Conservation (phyloP, 2,329 filamentous ascomycete species). For the Elsinoe necatrix region DNA sequence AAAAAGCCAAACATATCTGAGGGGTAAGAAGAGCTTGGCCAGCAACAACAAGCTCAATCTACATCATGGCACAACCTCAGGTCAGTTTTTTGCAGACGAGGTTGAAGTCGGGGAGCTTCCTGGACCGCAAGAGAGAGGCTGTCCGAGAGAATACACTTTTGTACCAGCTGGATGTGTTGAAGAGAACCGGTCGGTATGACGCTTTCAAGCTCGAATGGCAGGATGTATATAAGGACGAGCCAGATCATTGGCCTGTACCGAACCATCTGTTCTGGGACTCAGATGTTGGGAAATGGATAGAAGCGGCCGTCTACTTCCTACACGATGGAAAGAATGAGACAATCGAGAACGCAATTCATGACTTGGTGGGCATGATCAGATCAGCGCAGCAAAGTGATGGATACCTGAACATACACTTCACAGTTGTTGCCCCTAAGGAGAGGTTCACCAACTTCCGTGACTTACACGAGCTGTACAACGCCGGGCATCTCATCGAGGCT, state of each 20-base stretch:
- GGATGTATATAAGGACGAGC: constrained; percentile 43
- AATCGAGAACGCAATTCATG: constrained; percentile 44
- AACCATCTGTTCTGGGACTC: constrained; percentile 50
- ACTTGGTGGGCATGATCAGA: constrained; percentile 51
- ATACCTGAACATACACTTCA: constrained; percentile 57
- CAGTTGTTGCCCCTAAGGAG: constrained; percentile 48
- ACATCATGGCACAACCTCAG: constrained; percentile 38
- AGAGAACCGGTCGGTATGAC: constrained; percentile 44
- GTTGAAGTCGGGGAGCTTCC: constrained; percentile 29
- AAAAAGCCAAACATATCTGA: constrained; percentile 3
- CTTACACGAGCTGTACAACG: constrained; percentile 56
- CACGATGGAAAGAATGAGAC: constrained; percentile 32
- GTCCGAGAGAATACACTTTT: constrained; percentile 39
- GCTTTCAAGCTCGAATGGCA: constrained; percentile 53
- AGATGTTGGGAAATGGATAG: constrained; percentile 53
- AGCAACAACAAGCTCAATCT: not conserved
- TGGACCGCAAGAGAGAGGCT: constrained; percentile 33
- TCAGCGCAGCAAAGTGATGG: constrained; percentile 51
- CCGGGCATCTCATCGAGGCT: constrained; percentile 54
- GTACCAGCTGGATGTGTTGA: constrained; percentile 47
- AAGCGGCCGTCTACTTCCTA: constrained; percentile 53
- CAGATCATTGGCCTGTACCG: constrained; percentile 47
- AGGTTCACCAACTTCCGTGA: constrained; percentile 53
- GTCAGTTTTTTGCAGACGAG: constrained; percentile 31
- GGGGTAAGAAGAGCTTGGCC: not conserved